Base-by-base conservation (phyloP, 208 protist species). In the Acanthamoeba castellanii region DNA sequence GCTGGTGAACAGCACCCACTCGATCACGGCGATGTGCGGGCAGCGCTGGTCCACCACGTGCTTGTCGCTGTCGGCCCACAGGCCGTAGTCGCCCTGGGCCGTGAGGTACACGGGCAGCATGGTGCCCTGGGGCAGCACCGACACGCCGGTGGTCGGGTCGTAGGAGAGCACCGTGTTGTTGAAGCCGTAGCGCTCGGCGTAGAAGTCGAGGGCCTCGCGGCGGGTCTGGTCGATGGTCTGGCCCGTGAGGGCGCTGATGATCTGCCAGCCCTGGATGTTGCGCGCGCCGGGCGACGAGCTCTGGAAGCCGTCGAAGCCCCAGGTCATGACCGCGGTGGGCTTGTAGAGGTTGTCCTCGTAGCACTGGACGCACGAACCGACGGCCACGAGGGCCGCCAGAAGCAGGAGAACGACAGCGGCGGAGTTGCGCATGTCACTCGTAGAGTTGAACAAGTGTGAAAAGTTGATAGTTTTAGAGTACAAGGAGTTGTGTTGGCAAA, bases 101-200 rank as follows among this genome's bases (percentile, higher is more conserved):
- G 47, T 82, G 74, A 82, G 74, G 74, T 82, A 82, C 34, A 34
- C 50, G 4, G 74, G 74, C 74, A 52, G 20, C 74, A 82, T 55
- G 37, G 37, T 55, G n/a, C 7, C 74, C 74, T 34, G 47, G 37
- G 27, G 74, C 5, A 82, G 50, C 0, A 82, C 37, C 34, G 34
- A 34, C 16, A 82, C 27, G 74, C 74, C 74, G 8, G 37, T 82
- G 13, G 74, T 52, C 3, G 74, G 13, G 18, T 82, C 74, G 18
- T 82, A 82, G 37, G 74, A 47, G 74, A 82, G 74, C 13, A 82
- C 34, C 13, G 74, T 82, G 74, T 82, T 34, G 37, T 42, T 82
- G 5, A 34, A 82, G 47, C 20, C 74, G 34, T 82, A 82, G 22
- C 74, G 74, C 74, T 82, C 74, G 74, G 34, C 11, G 37, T 82